Evolutionary conservation across 495 filamentous ascomycete species (phyloP), one percentile per base, ranked within the genome.

Genomic region (Neurospora sp.): DNA sequence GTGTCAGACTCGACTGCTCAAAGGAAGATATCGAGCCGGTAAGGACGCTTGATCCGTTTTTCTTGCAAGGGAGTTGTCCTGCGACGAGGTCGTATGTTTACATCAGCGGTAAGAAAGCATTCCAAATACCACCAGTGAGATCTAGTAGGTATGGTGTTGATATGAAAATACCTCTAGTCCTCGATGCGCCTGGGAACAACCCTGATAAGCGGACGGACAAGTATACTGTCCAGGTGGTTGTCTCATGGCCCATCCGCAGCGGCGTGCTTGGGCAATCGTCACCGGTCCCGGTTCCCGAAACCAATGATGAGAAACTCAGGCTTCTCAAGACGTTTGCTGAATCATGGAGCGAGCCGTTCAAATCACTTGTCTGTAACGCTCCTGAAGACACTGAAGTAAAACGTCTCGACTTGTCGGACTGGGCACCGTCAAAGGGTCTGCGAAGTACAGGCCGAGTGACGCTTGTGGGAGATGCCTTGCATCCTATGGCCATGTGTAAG

Each of bases 401-500:
- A 59, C 80, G 80, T 5, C 83, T 92, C 35, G 81, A 82, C 37
- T 76, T 91, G 7, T 84, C 85, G 35, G 90, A 92, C 78, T 91
- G 88, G 87, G 81, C 75, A 71, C 81, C 80, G 39, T 78, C 79
- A 74, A 78, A 66, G 74, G 78, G 40, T 73, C 48, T 80, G 42
- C 73, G 73, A 0, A 73, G 74, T 2, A 69, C 20, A 1, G 85
- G 88, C 1, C 77, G 82, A 41, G 81, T 88, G 2, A 86, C 86
- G 0, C 71, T 91, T 31, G 83, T 86, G 7, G 89, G 89, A 4
- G 90, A 91, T 79, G 88, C 89, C 0, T 83, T 87, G 7, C 89
- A 92, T 79, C 83, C 88, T 1, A 91, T 91, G 89, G 83, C 86
- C 0, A 86, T 85, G 75, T 88, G 89, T 91, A 85, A 80, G 88